Evolutionary conservation across 1,139 yeast genomes (phyloP), one percentile per base, ranked within the genome.

Genomic region (Suhomyces bolitotheri): DNA sequence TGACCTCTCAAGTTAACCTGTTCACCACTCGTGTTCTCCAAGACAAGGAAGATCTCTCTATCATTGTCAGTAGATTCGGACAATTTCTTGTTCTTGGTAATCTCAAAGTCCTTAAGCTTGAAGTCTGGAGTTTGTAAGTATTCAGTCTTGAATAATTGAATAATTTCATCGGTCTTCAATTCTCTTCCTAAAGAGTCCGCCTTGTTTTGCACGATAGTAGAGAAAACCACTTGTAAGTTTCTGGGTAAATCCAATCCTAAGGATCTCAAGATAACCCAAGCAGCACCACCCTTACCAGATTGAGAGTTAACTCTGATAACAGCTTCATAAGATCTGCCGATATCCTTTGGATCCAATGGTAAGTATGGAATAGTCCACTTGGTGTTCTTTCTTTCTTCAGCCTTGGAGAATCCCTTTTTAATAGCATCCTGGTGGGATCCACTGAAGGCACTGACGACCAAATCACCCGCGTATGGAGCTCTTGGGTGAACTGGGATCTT

Each of bases 351-450:
- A 46, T 71, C 76, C 49, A 71, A 67, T 23, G 76, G 76, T 46
- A 71, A 64, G 56, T 71, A 71, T 22, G 76, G 76, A 36, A 71
- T 59, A 30, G 58, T 54, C 76, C 76, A 71, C 30, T 53, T 52
- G 17, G 47, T 50, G 31, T 54, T 51, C 25, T 43, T 38, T 39
- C 58, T 50, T 36, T 58, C 47, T 36, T 56, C 62, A 41, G 61
- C 53, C 41, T 53, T 52, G 25, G 50, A 43, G 52, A 71, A 71
- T 2, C 76, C 76, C 53, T 71, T 71, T 51, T 71, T 71, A 50
- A 71, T 71, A 13, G 76, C 76, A 52, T 71, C 76, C 49, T 71
- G 76, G 46, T 71, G 76, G 10, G 74, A 67, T 7, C 76, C 76
- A 40, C 71, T 62, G 50, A 71, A 71, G 6, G 76, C 76, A 58